phyloP scores from a whole-genome alignment of 1,139 yeast genomes.

The Kodamaea suecica region DNA sequence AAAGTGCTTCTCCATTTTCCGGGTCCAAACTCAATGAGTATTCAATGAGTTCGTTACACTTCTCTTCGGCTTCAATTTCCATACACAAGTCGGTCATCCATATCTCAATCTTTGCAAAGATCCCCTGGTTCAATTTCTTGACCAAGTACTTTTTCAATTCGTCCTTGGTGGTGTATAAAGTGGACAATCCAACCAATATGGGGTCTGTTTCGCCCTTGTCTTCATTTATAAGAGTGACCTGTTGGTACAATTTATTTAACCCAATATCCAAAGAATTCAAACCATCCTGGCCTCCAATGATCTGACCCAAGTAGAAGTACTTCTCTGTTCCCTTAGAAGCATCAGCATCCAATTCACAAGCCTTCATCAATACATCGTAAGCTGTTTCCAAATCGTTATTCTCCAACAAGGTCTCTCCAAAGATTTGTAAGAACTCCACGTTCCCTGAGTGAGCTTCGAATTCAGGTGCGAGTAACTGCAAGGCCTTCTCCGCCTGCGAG shows the following conservation, averaged over 20 bases:
- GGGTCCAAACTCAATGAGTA: conserved; percentile 61
- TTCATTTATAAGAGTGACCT: conserved; percentile 30
- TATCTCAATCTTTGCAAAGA: conserved; percentile 85
- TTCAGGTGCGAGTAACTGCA: conserved; percentile 32
- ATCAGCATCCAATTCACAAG: conserved; percentile 67
- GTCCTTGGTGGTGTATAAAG: conserved; percentile 28
- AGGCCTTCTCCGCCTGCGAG: conserved; percentile 42
- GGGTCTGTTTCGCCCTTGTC: conserved; percentile 26
- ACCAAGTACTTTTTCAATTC: conserved; percentile 38
- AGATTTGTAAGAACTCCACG: conserved; percentile 34
- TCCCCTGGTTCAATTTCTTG: conserved; percentile 64
- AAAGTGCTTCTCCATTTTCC: conserved; percentile 74
- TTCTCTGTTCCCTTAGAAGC: conserved; percentile 71
- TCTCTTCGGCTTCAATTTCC: conserved; percentile 82
- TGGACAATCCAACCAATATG: conserved; percentile 22
- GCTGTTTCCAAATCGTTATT: conserved; percentile 77
- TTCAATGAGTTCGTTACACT: conserved; percentile 71
- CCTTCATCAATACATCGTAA: conserved; percentile 56
- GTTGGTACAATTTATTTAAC: conserved; percentile 46
- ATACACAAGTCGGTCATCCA: conserved; percentile 99
- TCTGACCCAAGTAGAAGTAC: conserved; percentile 87
- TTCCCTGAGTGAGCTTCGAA: conserved; percentile 26
- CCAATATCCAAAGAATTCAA: conserved; percentile 64
- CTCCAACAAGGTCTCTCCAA: conserved; percentile 80
- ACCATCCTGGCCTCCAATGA: conserved; percentile 81